Evolutionary conservation across 2,329 filamentous ascomycete species (phyloP), one percentile per base, ranked within the genome.

Genomic region (Madurella fahalii): DNA sequence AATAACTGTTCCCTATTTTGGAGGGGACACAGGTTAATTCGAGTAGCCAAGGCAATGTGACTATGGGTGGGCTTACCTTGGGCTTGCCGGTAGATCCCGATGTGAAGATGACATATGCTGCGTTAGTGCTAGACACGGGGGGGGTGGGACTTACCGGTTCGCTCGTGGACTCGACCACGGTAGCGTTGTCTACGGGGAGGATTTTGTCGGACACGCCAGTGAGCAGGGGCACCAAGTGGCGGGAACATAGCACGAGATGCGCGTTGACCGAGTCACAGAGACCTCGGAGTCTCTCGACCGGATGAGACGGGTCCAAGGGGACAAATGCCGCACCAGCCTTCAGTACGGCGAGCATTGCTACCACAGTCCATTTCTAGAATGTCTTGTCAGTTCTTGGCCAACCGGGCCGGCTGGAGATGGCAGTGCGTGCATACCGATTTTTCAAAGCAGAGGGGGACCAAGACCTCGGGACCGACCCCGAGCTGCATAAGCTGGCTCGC

Each of bases 401-500:
- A 16, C 30, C n/a, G 40, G 42, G 9, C 15, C 17, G 40, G 15
- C 50, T 44, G 17, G 34, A 20, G 32, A 39, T n/a, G 18, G 20
- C 32, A 32, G 32, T n/a, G 16, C 31, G 11, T 18, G 54, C 60
- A 12, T 37, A 63, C 60, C 34, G 64, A 65, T 55, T 66, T 66
- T 42, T 65, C 61, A 13, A 66, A 64, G 20, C 58, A 59, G 2
- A 67, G 57, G 1, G 77, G 76, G 8, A 80, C 72, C 9, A 61
- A 18, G 8, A 53, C 40, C 45, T 63, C 57, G 2, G 57, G 56
- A 2, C 60, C 58, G n/a, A 61, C 55, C 4, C 60, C 58, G 2
- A 53, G 40, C 5, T 32, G 11, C 1, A 49, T 40, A 11, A 64
- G 51, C 5, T 44, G 42, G 9, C 74, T 75, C 13, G 79, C 69